Percentiles rank a stretch among this genome's conserved stretches.
These are phyloP conservation scores for Apostasia ramifera DNA, from an alignment of 106 monocot genomes.

Conservation along the genomic window DNA sequence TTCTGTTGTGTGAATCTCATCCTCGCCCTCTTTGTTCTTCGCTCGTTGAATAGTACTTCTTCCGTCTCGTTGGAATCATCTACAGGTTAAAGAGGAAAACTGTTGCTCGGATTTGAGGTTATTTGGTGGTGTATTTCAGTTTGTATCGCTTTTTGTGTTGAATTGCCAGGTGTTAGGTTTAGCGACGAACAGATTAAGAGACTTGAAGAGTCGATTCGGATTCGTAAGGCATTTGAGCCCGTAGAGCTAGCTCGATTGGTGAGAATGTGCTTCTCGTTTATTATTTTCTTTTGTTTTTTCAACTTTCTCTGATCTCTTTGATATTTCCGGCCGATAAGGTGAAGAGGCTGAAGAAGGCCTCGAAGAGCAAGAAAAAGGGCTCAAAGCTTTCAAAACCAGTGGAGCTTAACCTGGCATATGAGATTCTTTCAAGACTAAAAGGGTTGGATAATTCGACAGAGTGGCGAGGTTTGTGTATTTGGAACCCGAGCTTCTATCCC, in stretches of 20 bases:
- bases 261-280: neutral
- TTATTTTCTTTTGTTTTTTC: constrained; percentile 4
- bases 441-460: constrained; percentile 27
- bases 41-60: constrained; percentile 37
- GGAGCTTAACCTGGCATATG: constrained; percentile 54
- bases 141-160: neutral
- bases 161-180: constrained; percentile 28
- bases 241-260: constrained; percentile 60
- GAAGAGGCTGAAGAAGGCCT: constrained; percentile 42
- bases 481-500: neutral
- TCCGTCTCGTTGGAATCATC: constrained; percentile 7
- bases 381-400: constrained; percentile 32
- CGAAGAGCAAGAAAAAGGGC: constrained; percentile 28
- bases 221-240: constrained; percentile 42
- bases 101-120: neutral
- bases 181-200: constrained; percentile 59
- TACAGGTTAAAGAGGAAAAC: constrained; percentile 14
- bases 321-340: constrained; percentile 31
- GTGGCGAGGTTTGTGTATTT: constrained; percentile 39
- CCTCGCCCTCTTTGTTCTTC: constrained; percentile 48
- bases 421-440: constrained; percentile 59
- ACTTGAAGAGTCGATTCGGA: constrained; percentile 63
- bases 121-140: neutral
- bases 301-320: neutral
- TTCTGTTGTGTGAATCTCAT: constrained; percentile 69